These are phyloP conservation scores for Chlorophyllum brunneum DNA, from an alignment of 768 basidiomycete genomes.

Conservation along the genomic window DNA sequence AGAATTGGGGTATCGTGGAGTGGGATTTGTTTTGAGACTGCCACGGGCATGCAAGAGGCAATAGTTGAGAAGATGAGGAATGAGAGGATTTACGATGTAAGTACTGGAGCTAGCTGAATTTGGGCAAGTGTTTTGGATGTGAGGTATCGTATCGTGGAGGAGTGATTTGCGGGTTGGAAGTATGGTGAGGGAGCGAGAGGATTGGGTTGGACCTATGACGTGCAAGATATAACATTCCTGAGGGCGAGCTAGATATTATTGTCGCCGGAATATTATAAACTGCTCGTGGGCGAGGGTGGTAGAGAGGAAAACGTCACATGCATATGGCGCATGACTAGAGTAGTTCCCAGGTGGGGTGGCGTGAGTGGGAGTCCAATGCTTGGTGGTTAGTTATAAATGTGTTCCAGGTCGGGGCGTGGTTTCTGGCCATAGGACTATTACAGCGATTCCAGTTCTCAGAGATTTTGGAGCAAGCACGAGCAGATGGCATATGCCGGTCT, in stretches of 20 bases:
- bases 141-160: background rate
- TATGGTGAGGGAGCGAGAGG: background rate
- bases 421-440: too few species aligned
- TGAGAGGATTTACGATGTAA: background rate
- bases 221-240: conserved; percentile 10
- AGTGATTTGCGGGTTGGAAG: background rate
- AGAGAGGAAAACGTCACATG: conserved; percentile 11
- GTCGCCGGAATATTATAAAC: background rate
- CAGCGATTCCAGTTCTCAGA: too few species aligned
- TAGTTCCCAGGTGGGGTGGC: background rate
- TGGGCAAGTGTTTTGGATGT: background rate
- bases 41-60: background rate
- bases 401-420: too few species aligned
- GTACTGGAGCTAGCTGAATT: background rate
- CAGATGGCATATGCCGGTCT: too few species aligned
- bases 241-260: background rate
- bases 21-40: conserved; percentile 9
- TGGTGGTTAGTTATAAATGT: background rate
- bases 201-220: background rate
- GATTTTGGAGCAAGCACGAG: too few species aligned
- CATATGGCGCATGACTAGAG: background rate
- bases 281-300: background rate
- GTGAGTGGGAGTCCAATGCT: background rate
- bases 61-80: background rate
- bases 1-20: conserved; percentile 37